phyloP scores from a whole-genome alignment of 2,329 filamentous ascomycete genomes.

The Aureobasidium sp. region DNA sequence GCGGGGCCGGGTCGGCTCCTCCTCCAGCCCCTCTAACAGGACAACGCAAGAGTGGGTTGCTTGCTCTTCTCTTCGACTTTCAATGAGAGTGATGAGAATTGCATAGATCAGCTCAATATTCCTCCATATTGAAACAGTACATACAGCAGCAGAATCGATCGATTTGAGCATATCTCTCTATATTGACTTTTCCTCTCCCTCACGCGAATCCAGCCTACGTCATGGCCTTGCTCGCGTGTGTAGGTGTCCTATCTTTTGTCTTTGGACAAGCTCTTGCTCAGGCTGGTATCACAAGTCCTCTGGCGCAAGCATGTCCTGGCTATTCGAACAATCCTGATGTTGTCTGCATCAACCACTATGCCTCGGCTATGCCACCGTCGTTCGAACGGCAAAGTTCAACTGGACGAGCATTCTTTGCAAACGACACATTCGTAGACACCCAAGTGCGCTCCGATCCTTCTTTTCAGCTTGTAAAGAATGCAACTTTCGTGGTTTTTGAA shows the following conservation, averaged over 20 bases:
- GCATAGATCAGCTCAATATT: background rate
- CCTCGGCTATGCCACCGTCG: slow-evolving; percentile 19
- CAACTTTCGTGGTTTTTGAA: slow-evolving; percentile 33
- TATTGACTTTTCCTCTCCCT: background rate
- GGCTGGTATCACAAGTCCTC: slow-evolving; percentile 10
- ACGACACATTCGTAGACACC: slow-evolving; percentile 21
- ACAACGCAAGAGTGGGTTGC: background rate
- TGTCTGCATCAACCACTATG: slow-evolving; percentile 21
- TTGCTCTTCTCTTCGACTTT: background rate
- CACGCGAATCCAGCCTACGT: background rate
- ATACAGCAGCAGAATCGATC: background rate
- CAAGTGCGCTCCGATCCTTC: slow-evolving; percentile 27
- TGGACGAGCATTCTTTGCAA: background rate
- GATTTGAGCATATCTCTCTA: background rate
- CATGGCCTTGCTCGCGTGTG: background rate
- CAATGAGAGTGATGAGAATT: background rate
- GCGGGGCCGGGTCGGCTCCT: slow-evolving; percentile 6
- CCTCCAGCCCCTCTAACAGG: background rate
- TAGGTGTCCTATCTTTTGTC: background rate
- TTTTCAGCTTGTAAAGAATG: slow-evolving; percentile 23
- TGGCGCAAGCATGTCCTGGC: slow-evolving; percentile 17
- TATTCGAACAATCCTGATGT: slow-evolving; percentile 15
- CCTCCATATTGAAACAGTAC: too few species aligned
- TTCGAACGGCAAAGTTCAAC: slow-evolving; percentile 16
- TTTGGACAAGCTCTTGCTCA: slow-evolving; percentile 10